Base-by-base conservation (phyloP, 495 filamentous ascomycete genomes). In the Tuber borchii region DNA sequence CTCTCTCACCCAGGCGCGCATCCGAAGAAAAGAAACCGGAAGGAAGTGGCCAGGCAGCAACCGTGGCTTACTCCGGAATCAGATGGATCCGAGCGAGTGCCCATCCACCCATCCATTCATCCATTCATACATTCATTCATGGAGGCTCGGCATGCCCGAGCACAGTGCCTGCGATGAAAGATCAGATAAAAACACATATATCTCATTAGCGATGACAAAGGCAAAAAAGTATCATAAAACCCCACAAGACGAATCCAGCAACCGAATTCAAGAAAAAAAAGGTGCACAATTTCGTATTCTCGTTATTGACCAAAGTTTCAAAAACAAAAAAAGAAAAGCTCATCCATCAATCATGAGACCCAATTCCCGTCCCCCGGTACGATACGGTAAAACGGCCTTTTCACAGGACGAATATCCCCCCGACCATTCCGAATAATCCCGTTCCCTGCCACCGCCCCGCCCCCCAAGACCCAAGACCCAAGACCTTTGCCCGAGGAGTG, bases 11-110 rank as follows among this genome's bases (percentile, higher is more conserved):
- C 51, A 61, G 2, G n/a, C 51, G 51, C 2, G n/a, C 51, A 61
- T 61, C 51, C 51, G n/a, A 61, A 61, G 51, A 61, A 61, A 61
- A 61, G 51, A 31, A 61, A 61, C 51, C 51, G 51, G 51, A 61
- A 61, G n/a, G 51, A 26, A 16, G 26, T 8, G 8, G 51, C 26
- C 51, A 61, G 51, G 51, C 51, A 61, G 51, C 51, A 26, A 16
- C 8, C 8, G 17, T 39, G 37, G 37, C 37, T 39, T 39, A 39
- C 37, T 39, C 51, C 51, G 51, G 51, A 61, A 61, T 61, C 51
- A 61, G 51, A 61, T 61, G 51, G 51, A 61, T 10, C 51, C 51
- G 51, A 20, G 20, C 20, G 10, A 14, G 12, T 2, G 48, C 0
- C 8, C 20, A 20, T 31, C n/a, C 51, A 61, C 16, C 51, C 48